Evolutionary conservation across 2,329 filamentous ascomycete genomes (phyloP), one percentile per base, ranked within the genome.

Genomic region (Cytospora schulzeri): DNA sequence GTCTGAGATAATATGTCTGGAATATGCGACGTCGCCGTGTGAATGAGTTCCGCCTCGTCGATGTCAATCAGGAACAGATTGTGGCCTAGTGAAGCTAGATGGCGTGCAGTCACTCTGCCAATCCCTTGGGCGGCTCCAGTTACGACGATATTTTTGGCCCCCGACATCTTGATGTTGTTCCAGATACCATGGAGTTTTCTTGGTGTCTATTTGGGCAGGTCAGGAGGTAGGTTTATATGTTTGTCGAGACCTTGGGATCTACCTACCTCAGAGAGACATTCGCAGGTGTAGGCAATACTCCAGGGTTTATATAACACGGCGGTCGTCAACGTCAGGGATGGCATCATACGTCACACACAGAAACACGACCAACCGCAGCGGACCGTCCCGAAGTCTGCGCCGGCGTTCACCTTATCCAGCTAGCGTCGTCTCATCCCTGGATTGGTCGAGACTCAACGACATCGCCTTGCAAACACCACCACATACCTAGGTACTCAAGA

Each of bases 61-160:
- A 76, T 73, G 64, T 82, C 80, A 41, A 82, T 70, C 8, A 81
- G 74, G 66, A 79, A 78, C 52, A 82, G 76, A 35, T 75, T 74
- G 70, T 81, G 76, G n/a, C 80, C 79, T 14, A 71, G 67, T 22
- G 71, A 66, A 24, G 78, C 72, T 56, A 81, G 77, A 52, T 78
- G 75, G 14, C 79, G 77, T 52, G 78, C 76, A 19, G 81, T 72
- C 38, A 75, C 77, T 48, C 80, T 75, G 28, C 81, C 79, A 53
- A 83, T 81, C 29, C 80, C 80, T 31, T 77, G 74, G 5, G 78
- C 78, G 57, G 76, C 79, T 31, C 79, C 79, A 38, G 65, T 68
- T 15, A 69, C 57, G 31, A 68, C 61, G 33, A 69, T 66, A 57
- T 68, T 64, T 31, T 67, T 66, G 35, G 45, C 62, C 29, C 48